phyloP scores from a whole-genome alignment of 1,284 basidiomycete species.

The Xerocomus nothofagi region DNA sequence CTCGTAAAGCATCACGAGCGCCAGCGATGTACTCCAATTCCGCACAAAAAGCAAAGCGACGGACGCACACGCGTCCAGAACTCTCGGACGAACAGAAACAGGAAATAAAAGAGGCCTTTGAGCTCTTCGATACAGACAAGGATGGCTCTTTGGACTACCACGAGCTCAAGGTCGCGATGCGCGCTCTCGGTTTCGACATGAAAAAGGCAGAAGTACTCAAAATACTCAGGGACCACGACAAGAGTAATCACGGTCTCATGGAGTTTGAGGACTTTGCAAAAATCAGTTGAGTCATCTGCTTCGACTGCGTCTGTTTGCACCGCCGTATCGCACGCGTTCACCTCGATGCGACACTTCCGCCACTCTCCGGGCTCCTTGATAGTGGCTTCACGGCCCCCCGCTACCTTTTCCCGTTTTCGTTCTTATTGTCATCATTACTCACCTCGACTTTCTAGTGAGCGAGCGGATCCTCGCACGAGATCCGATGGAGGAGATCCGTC shows the following conservation, averaged over 20 bases:
- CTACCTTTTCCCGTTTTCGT: background rate
- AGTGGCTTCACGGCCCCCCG: constrained; percentile 3
- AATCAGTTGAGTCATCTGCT: constrained; percentile 81
- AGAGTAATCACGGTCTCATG: constrained; percentile 88
- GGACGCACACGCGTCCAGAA: constrained; percentile 71
- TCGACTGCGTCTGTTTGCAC: background rate
- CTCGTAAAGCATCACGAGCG: no score
- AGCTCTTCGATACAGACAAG: constrained; percentile 98
- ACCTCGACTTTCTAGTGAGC: constrained; percentile 67
- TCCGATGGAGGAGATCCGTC: constrained; percentile 94
- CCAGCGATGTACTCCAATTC: constrained; percentile 70
- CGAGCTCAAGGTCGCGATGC: constrained; percentile 98
- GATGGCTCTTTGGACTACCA: constrained; percentile 97
- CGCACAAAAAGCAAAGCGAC: constrained; percentile 73
- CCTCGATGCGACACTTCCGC: constrained; percentile 8
- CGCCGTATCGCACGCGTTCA: background rate
- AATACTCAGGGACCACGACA: constrained; percentile 90
- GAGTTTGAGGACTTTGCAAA: constrained; percentile 93
- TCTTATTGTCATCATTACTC: constrained; percentile 14
- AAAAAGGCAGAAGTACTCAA: constrained; percentile 99
- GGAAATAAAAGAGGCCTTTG: constrained; percentile 99
- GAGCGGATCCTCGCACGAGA: constrained; percentile 91
- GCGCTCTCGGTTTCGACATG: constrained; percentile 95
- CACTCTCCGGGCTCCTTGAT: background rate
- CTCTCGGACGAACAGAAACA: constrained; percentile 94